Conservation (phyloP, 2,329 filamentous ascomycete genomes). For the Fusarium sororula region DNA sequence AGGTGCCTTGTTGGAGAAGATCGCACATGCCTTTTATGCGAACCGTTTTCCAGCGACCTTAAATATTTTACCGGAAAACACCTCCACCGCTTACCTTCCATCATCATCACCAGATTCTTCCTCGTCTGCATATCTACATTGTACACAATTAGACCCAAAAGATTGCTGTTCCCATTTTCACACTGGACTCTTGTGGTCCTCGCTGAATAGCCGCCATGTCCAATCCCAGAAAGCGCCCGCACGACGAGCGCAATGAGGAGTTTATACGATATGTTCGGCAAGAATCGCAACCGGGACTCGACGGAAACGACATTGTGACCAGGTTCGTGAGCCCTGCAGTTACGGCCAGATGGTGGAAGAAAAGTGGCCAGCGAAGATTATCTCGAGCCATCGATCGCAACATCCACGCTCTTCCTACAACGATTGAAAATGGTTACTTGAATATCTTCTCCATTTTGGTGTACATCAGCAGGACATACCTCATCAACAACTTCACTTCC, state of each 20-base stretch:
- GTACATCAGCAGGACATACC: not conserved
- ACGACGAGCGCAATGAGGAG: not conserved
- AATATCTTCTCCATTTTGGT: constrained; percentile 27
- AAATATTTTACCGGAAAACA: not conserved
- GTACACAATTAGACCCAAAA: not conserved
- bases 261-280: not conserved
- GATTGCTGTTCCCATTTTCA: too few species aligned
- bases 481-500: not conserved
- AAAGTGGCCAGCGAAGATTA: not conserved
- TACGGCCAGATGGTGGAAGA: not conserved
- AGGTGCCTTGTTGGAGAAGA: not conserved
- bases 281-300: not conserved
- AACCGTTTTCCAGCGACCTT: not conserved
- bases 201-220: not conserved
- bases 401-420: not conserved
- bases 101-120: not conserved
- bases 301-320: not conserved
- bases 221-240: not conserved
- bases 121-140: not conserved
- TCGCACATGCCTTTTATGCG: not conserved
- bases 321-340: not conserved
- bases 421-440: constrained; percentile 5
- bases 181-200: not conserved
- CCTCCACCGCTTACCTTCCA: not conserved
- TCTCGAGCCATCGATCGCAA: not conserved